These are phyloP conservation scores for Ceratocystis eucalypticola DNA, from an alignment of 2,329 filamentous ascomycete species.

Conservation along the genomic window DNA sequence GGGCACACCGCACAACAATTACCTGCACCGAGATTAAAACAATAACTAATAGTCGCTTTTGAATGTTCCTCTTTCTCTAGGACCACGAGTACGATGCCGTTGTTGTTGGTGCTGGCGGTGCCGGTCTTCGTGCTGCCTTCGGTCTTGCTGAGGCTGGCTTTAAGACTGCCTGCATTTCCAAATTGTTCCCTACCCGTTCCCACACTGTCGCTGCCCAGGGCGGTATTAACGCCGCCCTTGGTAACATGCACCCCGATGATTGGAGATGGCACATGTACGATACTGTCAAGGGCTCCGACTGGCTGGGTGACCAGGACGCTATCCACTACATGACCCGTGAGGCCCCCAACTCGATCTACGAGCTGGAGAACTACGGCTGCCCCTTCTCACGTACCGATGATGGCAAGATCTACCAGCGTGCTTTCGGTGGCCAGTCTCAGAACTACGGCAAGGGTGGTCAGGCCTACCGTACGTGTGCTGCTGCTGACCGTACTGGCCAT, in stretches of 20 bases:
- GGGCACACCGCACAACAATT: too few relatives aligned
- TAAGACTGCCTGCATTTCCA: conserved; percentile 78
- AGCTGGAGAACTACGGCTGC: conserved; percentile 94
- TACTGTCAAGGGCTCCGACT: conserved; percentile 94
- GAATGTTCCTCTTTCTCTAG: conserved; percentile 31
- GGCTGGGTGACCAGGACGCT: conserved; percentile 92
- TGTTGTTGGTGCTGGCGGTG: conserved; percentile 74
- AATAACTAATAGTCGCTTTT: background rate
- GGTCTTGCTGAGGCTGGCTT: conserved; percentile 79
- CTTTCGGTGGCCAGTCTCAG: conserved; percentile 93
- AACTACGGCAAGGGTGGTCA: conserved; percentile 94
- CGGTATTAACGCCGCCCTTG: conserved; percentile 76
- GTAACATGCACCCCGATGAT: conserved; percentile 96
- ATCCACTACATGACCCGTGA: conserved; percentile 99
- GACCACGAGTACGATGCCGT: conserved; percentile 98
- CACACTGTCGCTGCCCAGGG: conserved; percentile 74
- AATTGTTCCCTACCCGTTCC: conserved; percentile 74
- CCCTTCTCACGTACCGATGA: conserved; percentile 94
- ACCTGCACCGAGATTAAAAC: background rate
- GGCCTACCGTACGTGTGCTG: conserved; percentile 93
- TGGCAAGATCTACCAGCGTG: conserved; percentile 95
- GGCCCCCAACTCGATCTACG: conserved; percentile 79
- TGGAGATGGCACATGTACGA: conserved; percentile 99
- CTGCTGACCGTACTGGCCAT: conserved; percentile 91
- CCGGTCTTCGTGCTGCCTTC: conserved; percentile 70